These are phyloP conservation scores for Epichloe aotearoae DNA, from an alignment of 2,329 filamentous ascomycete species.

Conservation along the genomic window DNA sequence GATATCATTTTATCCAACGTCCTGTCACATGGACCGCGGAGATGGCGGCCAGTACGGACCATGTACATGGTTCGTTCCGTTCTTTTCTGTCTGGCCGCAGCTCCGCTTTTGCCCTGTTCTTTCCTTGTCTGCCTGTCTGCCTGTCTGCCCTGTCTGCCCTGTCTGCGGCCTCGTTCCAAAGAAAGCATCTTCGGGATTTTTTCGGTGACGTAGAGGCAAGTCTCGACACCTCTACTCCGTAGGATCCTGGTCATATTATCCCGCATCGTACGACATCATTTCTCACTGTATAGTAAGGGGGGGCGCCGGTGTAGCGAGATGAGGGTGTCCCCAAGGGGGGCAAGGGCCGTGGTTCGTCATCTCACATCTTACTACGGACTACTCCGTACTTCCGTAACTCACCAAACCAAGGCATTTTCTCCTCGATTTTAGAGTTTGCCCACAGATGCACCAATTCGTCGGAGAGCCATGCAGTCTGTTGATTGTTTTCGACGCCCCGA, in stretches of 20 bases:
- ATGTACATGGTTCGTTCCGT: no score
- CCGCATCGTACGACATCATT: slow-evolving; percentile 1
- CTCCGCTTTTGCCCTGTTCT: background rate
- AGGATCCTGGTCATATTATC: background rate
- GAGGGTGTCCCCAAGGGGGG: background rate
- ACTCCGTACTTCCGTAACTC: no score
- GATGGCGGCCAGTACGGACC: background rate
- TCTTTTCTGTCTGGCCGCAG: no score
- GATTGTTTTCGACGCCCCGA: no score
- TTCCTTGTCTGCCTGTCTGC: no score
- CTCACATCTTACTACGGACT: no score
- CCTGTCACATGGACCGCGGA: background rate
- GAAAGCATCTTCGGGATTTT: background rate
- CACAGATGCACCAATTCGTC: no score
- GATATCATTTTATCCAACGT: no score
- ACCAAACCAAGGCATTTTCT: background rate
- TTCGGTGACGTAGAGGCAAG: background rate
- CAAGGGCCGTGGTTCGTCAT: no score
- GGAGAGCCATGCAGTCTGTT: no score
- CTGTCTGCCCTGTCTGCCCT: no score
- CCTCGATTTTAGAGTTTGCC: background rate
- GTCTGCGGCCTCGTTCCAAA: no score
- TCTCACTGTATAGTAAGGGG: background rate
- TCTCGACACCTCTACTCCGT: background rate
- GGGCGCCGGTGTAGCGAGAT: background rate